Evolutionary conservation across 2,329 filamentous ascomycete species (phyloP), one percentile per base, ranked within the genome.

Genomic region (Paraphaeosphaeria minitans): DNA sequence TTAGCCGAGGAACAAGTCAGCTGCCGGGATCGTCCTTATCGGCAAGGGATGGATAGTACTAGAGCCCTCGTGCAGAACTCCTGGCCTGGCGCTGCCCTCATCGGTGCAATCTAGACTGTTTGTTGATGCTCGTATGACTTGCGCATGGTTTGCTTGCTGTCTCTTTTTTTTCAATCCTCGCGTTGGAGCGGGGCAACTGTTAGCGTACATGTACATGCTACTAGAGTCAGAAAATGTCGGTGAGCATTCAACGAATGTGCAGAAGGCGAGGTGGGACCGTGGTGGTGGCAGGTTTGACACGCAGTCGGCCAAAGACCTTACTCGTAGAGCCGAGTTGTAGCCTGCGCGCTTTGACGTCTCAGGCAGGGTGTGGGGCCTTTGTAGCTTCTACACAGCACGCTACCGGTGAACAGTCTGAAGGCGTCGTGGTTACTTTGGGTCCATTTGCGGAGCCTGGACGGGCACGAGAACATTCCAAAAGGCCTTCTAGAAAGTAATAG

Each of bases 191-290:
- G 68, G 62, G 68, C 67, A 46, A 49, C 51, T 29, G 42, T 59
- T 42, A 52, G 37, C 57, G 60, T 47, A 56, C 51, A 56, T 58
- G 56, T 57, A 24, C 33, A 27, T 14, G 35, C 21, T 58, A 56
- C 58, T 58, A 62, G 66, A 63, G 62, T 64, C 62, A 70, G 61
- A 69, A 69, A 73, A 71, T 72, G 69, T 73, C 70, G 70, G 70
- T 73, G 69, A 70, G 68, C 35, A 31, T 19, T 42, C 22, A 12
- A 42, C 19, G 49, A 21, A 29, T 42, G 31, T 35, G 21, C 16
- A 31, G 22, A 42, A 21, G 8, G 16, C 13, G 35, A n/a, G 49
- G 49, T 29, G 35, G 35, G 10, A 52, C 29, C 21, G n/a, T 33
- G 37, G 21, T 21, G 21, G 13, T 19, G 49, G 24, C 37, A 42